Evolutionary conservation across 768 basidiomycete species (phyloP).

Genomic region (Tulasnella sp.): DNA sequence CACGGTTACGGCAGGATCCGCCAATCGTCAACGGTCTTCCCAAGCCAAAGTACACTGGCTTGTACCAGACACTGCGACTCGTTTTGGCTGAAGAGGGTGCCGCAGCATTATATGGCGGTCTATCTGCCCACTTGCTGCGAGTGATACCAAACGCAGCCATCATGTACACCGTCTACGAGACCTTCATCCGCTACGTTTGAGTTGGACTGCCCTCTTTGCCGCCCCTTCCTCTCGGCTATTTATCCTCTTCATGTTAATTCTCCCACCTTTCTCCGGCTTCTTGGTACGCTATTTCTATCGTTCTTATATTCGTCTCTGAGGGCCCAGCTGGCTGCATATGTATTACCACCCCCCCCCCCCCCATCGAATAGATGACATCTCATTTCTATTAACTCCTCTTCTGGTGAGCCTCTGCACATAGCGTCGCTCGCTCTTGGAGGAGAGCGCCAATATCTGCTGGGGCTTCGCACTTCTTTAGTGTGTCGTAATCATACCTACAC

Average conservation of each 20-base stretch:
- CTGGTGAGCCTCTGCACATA: conserved; percentile 1
- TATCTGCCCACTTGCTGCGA: conserved; percentile 92
- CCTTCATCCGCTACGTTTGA: conserved; percentile 51
- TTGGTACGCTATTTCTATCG: not conserved
- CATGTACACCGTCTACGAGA: conserved; percentile 96
- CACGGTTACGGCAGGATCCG: conserved; percentile 69
- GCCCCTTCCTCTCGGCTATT: not conserved
- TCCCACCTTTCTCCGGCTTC: not conserved
- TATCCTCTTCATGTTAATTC: not conserved
- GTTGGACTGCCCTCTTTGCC: not conserved
- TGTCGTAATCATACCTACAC: conserved; percentile 53
- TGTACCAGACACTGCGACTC: conserved; percentile 76
- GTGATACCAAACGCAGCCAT: conserved; percentile 96
- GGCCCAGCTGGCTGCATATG: conserved; percentile 1
- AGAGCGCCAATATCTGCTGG: not conserved
- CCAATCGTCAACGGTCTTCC: conserved; percentile 66
- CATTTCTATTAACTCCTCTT: not conserved
- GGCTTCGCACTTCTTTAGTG: conserved; percentile 45
- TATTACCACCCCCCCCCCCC: conserved; percentile 13
- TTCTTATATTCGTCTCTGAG: not conserved
- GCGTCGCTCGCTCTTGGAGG: conserved; percentile 7
- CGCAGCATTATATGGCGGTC: conserved; percentile 80
- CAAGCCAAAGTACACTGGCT: conserved; percentile 72
- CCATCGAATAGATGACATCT: conserved; percentile 17
- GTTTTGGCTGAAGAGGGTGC: conserved; percentile 89